Base-by-base conservation (phyloP, 2,329 filamentous ascomycete genomes). In the Metarhizium anisopliae region DNA sequence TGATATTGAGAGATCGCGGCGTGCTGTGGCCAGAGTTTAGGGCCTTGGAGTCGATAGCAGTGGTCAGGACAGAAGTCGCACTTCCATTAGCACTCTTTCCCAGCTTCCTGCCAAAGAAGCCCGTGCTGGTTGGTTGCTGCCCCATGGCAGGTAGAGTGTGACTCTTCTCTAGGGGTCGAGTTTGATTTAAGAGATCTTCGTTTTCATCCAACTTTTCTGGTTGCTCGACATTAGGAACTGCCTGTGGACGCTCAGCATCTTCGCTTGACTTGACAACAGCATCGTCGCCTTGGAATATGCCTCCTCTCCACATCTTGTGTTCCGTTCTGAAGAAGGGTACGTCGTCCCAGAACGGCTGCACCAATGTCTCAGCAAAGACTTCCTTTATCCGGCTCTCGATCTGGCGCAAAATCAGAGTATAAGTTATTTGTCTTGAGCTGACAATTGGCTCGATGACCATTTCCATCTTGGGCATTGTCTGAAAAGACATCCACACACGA, bases 331-430 rank as follows among this genome's bases (percentile, higher is more conserved):
- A 87, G 70, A 99, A 97, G 0, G 94, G 91, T 29, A 90, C 81
- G 67, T 99, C 94, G 61, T 99, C 94, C 93, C 94, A 99, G 67
- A 95, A 95, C 0, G 94, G 94, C 55, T 87, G 77, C 2, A 99
- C 94, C 20, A 97, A 70, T 1, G 91, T 96, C 72, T 99, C 94
- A 10, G 88, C 89, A 58, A 99, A 80, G 8, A 96, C 91, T 70
- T 96, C 92, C 65, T 95, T 89, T 68, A 99, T 96, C 52, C 91
- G 82, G 66, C 89, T 95, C 71, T 99, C 94, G 57, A 99, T 97
- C 59, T 95, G 90, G 52, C 91, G 84, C 13, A 97, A 79, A 55
- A 99, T 94, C 57, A 96, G 82, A 2, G 87, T 89, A 70, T 96
- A 97, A 0, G 94, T 97, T 61, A 99, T 96, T 68, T 97, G 93